Conservation (phyloP, 2,329 filamentous ascomycete species). For the Hymenoscyphus repandus region DNA sequence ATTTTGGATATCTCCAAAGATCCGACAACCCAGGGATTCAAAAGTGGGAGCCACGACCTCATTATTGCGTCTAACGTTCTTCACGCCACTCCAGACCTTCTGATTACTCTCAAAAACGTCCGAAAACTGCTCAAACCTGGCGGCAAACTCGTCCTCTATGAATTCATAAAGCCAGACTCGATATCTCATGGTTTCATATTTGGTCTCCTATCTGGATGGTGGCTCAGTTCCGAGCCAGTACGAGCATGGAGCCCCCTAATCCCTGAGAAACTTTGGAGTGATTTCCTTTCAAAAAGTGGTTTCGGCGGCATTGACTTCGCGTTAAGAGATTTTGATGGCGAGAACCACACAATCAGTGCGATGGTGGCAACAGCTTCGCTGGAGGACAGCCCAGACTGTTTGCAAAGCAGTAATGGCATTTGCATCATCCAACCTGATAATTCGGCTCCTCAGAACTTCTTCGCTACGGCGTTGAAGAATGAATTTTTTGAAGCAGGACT, state of each 20-base stretch:
- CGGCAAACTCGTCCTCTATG: slow-evolving; percentile 15
- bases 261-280: slow-evolving; percentile 23
- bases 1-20: slow-evolving; percentile 33
- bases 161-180: slow-evolving; percentile 4
- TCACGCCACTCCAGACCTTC: slow-evolving; percentile 20
- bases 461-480: too few species aligned
- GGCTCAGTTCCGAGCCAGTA: slow-evolving; percentile 19
- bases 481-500: too few species aligned
- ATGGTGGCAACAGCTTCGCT: too few species aligned
- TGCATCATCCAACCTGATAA: too few species aligned
- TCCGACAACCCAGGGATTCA: slow-evolving; percentile 32
- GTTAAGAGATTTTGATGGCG: slow-evolving; percentile 22
- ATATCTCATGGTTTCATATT: background rate
- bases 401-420: too few species aligned
- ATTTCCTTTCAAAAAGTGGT: slow-evolving; percentile 24
- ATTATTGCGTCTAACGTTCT: slow-evolving; percentile 25
- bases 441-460: too few species aligned
- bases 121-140: slow-evolving; percentile 16
- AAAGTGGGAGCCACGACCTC: slow-evolving; percentile 24
- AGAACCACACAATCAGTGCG: slow-evolving; percentile 13
- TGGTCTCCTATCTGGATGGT: slow-evolving; percentile 16
- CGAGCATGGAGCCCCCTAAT: slow-evolving; percentile 25
- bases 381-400: too few species aligned
- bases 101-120: slow-evolving; percentile 15
- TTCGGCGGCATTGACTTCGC: slow-evolving; percentile 29